A percentile compares a stretch with the other conserved stretches of the same genome.
These are phyloP conservation scores for Fusarium sp. DNA, from an alignment of 2,329 filamentous ascomycete genomes.

Conservation along the genomic window DNA sequence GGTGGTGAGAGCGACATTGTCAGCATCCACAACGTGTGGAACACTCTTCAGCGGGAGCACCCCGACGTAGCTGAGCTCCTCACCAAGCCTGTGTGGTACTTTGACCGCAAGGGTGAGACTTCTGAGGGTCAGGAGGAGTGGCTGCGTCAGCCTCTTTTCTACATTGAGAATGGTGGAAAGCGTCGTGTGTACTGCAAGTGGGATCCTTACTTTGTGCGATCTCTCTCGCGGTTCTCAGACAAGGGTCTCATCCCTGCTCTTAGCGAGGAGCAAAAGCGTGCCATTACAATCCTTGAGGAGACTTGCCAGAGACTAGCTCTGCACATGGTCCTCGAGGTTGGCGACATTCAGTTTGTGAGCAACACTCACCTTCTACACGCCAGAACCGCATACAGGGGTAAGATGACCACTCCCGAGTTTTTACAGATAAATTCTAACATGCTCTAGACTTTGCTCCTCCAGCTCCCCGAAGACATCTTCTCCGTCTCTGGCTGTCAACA, in stretches of 20 bases:
- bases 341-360: slow-evolving; percentile 85
- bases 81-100: slow-evolving; percentile 85
- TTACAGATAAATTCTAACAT: background rate
- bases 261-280: slow-evolving; percentile 71
- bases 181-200: slow-evolving; percentile 70
- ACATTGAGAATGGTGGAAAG: slow-evolving; percentile 72
- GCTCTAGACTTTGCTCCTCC: slow-evolving; percentile 64
- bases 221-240: slow-evolving; percentile 76
- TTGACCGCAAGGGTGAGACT: slow-evolving; percentile 87
- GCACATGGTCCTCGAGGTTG: slow-evolving; percentile 86
- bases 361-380: slow-evolving; percentile 85
- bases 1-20: slow-evolving; percentile 86
- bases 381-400: slow-evolving; percentile 73
- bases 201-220: slow-evolving; percentile 88
- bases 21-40: slow-evolving; percentile 81
- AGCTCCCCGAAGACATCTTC: slow-evolving; percentile 75
- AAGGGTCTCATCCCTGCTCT: slow-evolving; percentile 75
- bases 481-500: slow-evolving; percentile 84
- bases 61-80: slow-evolving; percentile 80
- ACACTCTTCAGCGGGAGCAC: slow-evolving; percentile 74
- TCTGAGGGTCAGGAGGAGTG: slow-evolving; percentile 77
- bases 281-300: slow-evolving; percentile 68
- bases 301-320: slow-evolving; percentile 75
- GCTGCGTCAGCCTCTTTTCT: slow-evolving; percentile 75
- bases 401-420: background rate